Conservation (phyloP, 768 basidiomycete species). For the Boletales sp. region DNA sequence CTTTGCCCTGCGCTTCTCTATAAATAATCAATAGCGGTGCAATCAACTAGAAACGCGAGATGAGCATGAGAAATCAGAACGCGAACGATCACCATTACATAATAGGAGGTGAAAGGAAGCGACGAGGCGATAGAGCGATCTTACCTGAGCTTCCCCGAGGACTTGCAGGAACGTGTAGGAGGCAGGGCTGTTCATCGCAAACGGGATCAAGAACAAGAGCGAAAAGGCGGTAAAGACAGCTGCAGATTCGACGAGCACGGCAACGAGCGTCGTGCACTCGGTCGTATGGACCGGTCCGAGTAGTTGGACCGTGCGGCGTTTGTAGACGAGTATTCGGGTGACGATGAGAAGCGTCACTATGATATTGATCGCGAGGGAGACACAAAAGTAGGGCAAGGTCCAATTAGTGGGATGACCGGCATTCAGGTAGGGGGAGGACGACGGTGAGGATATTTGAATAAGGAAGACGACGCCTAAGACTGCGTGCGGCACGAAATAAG, state of each 20-base stretch:
- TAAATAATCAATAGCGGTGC: slow-evolving; percentile 38
- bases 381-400: slow-evolving; percentile 25
- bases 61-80: slow-evolving; percentile 2
- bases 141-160: slow-evolving; percentile 33
- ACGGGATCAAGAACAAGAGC: slow-evolving; percentile 28
- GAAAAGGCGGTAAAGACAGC: slow-evolving; percentile 27
- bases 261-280: slow-evolving; percentile 25
- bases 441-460: slow-evolving; percentile 22
- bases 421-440: slow-evolving; percentile 24
- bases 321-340: slow-evolving; percentile 24
- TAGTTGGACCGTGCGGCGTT: slow-evolving; percentile 12
- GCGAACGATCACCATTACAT: too few species aligned
- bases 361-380: slow-evolving; percentile 27
- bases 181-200: slow-evolving; percentile 14
- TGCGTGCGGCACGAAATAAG: background rate
- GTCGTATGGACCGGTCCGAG: slow-evolving; percentile 21
- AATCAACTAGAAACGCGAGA: slow-evolving; percentile 27
- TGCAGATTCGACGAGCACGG: slow-evolving; percentile 27
- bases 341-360: slow-evolving; percentile 23
- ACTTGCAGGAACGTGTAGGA: slow-evolving; percentile 34
- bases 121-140: background rate
- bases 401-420: slow-evolving; percentile 16
- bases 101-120: too few species aligned
- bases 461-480: slow-evolving; percentile 26
- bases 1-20: slow-evolving; percentile 36